phyloP scores from a whole-genome alignment of 1,139 yeast genomes.

The Saccharomycopsis hybrid region DNA sequence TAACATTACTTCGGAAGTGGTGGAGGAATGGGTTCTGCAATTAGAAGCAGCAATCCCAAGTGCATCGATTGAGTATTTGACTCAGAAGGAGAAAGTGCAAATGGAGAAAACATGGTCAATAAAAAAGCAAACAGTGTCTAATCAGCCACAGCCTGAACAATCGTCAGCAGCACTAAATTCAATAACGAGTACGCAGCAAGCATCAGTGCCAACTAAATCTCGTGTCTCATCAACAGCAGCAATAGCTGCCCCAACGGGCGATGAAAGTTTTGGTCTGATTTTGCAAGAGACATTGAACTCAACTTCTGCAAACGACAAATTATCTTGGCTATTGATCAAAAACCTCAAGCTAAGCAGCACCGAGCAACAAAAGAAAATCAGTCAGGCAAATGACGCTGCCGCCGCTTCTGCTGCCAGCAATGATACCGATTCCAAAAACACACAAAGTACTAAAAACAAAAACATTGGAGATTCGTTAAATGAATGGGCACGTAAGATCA shows the following conservation, averaged over 20 bases:
- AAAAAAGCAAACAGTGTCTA: background rate
- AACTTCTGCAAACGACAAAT: background rate
- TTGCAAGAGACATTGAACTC: background rate
- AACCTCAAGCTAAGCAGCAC: background rate
- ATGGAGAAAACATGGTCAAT: slow-evolving; percentile 10
- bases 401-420: background rate
- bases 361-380: slow-evolving; percentile 2
- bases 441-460: background rate
- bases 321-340: slow-evolving; percentile 1
- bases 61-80: slow-evolving; percentile 7
- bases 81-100: slow-evolving; percentile 16
- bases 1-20: background rate
- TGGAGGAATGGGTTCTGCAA: background rate
- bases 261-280: background rate
- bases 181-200: too few species aligned
- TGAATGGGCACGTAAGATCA: background rate
- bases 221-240: too few species aligned
- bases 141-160: too few species aligned
- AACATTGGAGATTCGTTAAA: background rate
- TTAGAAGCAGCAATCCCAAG: slow-evolving; percentile 6
- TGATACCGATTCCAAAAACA: background rate
- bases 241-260: too few species aligned
- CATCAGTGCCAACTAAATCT: too few species aligned
- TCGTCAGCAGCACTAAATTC: too few species aligned
- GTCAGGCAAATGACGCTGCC: too few species aligned